A percentile compares a stretch with the other conserved stretches of the same genome.
These are phyloP conservation scores for Agaricus blazei DNA, from an alignment of 768 basidiomycete species.

Conservation along the genomic window DNA sequence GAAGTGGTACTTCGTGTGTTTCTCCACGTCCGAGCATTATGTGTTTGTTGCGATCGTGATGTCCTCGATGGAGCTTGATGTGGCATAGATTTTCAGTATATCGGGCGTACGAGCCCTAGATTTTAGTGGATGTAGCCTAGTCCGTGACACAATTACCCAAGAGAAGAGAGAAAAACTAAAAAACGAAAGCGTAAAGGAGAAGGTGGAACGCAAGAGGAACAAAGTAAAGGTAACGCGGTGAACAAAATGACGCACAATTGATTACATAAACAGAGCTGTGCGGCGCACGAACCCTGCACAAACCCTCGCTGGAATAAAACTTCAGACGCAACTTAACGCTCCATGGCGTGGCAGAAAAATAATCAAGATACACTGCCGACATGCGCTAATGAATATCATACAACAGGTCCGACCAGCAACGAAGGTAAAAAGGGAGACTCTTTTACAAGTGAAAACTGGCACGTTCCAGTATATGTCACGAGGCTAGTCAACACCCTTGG, in stretches of 20 bases:
- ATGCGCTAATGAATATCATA: background rate
- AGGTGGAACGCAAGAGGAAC: too few species aligned
- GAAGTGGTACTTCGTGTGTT: background rate
- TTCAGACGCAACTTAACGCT: too few species aligned
- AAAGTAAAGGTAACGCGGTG: too few species aligned
- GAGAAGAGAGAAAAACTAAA: background rate
- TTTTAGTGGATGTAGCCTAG: background rate
- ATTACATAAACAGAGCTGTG: too few species aligned
- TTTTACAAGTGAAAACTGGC: constrained; percentile 4
- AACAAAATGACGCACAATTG: too few species aligned
- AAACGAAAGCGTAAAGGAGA: background rate
- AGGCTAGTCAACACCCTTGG: background rate
- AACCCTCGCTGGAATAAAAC: too few species aligned
- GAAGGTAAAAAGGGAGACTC: constrained; percentile 10
- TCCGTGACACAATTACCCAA: background rate
- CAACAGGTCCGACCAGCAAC: background rate
- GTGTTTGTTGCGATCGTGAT: constrained; percentile 1
- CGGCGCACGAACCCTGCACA: too few species aligned
- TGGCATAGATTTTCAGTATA: background rate
- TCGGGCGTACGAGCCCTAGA: too few species aligned
- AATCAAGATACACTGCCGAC: too few species aligned
- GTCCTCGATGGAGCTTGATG: background rate
- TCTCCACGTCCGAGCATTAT: background rate
- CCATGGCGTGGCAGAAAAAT: too few species aligned
- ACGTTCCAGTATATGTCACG: background rate